A percentile compares a stretch with the other conserved stretches of the same genome.
These are phyloP conservation scores for Ceratobasidium sp. DNA, from an alignment of 1,284 basidiomycete species.

Conservation along the genomic window DNA sequence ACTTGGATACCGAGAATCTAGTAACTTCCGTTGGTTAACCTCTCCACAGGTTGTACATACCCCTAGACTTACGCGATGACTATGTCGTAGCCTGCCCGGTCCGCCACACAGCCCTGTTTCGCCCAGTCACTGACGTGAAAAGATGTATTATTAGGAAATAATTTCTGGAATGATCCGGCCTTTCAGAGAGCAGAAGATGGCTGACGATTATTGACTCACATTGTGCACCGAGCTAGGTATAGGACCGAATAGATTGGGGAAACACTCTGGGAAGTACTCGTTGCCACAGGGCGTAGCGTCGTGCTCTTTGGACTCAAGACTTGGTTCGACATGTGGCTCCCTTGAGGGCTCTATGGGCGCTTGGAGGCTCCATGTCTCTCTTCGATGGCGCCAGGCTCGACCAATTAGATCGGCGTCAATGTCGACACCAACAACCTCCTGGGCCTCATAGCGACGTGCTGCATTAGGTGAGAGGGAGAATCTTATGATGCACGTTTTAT, in stretches of 20 bases:
- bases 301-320: background rate
- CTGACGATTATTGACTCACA: background rate
- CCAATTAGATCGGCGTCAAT: conserved; percentile 75
- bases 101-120: conserved; percentile 58
- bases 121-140: conserved; percentile 77
- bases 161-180: conserved; percentile 42
- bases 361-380: conserved; percentile 72
- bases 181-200: conserved; percentile 42
- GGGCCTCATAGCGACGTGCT: conserved; percentile 69
- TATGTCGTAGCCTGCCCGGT: conserved; percentile 70
- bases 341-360: conserved; percentile 48
- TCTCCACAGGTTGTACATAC: background rate
- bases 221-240: conserved; percentile 62
- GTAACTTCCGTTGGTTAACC: background rate
- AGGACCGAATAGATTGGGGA: conserved; percentile 73
- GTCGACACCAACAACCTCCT: conserved; percentile 76
- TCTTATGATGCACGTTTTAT: background rate
- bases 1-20: conserved; percentile 83
- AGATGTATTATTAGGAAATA: conserved; percentile 75
- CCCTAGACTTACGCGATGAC: conserved; percentile 71
- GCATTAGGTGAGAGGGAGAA: background rate
- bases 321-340: background rate
- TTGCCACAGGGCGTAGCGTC: conserved; percentile 43
- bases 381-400: conserved; percentile 70
- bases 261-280: conserved; percentile 72